Conservation (phyloP, 106 monocot species). For the Dendrobium officinale region DNA sequence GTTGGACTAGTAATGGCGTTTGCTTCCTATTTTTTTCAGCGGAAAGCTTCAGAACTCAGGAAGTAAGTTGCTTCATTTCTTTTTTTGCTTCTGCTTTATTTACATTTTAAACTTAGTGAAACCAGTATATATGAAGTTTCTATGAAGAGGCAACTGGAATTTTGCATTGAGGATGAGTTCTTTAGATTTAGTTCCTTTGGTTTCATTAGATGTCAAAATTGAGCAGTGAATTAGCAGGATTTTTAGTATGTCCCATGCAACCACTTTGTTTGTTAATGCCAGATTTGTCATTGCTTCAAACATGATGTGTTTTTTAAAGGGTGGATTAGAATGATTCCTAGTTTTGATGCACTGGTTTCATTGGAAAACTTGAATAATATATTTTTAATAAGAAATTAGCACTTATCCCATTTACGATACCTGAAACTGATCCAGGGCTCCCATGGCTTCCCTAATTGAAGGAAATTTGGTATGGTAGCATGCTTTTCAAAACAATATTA, state of each 20-base stretch:
- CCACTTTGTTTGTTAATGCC: neutral
- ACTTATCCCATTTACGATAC: too few relatives aligned
- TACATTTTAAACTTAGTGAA: neutral
- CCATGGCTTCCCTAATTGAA: too few relatives aligned
- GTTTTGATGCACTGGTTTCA: neutral
- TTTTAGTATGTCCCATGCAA: neutral
- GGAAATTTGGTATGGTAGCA: too few relatives aligned
- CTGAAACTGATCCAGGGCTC: too few relatives aligned
- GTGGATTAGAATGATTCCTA: neutral
- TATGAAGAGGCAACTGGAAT: neutral
- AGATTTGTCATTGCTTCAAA: conserved; percentile 2
- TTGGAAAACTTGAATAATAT: neutral
- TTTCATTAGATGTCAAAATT: neutral
- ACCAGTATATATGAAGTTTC: neutral
- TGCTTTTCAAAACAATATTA: too few relatives aligned
- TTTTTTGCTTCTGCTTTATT: neutral
- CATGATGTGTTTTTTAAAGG: neutral
- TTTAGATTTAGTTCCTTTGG: neutral
- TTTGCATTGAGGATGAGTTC: neutral
- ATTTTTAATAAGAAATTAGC: neutral
- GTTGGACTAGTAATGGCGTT: conserved; percentile 34
- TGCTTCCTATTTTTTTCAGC: conserved; percentile 34
- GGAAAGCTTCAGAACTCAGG: conserved; percentile 33
- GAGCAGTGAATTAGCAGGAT: neutral
- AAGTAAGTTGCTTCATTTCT: conserved; percentile 26